Evolutionary conservation across 495 filamentous ascomycete genomes (phyloP), one percentile per base, ranked within the genome.

Genomic region (Hypoxylon lienhwacheense): DNA sequence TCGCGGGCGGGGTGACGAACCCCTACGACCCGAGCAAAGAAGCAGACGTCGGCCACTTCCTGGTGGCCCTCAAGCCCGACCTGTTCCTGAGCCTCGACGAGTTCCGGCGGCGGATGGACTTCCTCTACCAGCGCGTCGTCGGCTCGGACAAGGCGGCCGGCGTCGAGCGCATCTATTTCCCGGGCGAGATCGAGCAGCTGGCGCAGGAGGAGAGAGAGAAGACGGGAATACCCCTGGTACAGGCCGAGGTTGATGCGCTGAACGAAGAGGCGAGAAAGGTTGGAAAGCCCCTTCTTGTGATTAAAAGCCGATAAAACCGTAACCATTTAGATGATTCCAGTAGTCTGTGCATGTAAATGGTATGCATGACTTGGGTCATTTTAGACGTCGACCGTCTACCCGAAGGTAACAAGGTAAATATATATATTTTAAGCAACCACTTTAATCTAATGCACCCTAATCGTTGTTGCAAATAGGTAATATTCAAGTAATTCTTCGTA

Each of bases 91-190:
- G 73, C 39, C 52, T 84, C 42, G 82, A 85, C 3, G 85, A 89
- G 28, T 90, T 90, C 61, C 80, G 77, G 57, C 70, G 71, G 40
- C 67, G 87, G 4, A 89, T 91, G 87, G 82, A 85, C 41, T 78
- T 84, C 57, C 68, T 90, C 1, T 86, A 90, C 63, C 70, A 79
- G 64, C 66, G 77, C 16, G 86, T 88, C 4, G 77, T 84, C 0
- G 80, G 76, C 5, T 78, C 76, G 0, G 81, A 89, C 16, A 87
- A 77, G 70, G 83, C 83, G 74, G 77, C 72, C 1, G 86, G 84
- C 0, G 84, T 89, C n/a, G 84, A 89, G 3, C 72, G 81, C 36
- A 87, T 91, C 5, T 91, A 87, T 60, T 91, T 88, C 63, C 87
- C 87, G 0, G 87, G 87, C 1, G 87, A 91, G 70, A 82, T 89